phyloP scores from a whole-genome alignment of 1,139 yeast genomes.

The Saccharomyces hybrid region DNA sequence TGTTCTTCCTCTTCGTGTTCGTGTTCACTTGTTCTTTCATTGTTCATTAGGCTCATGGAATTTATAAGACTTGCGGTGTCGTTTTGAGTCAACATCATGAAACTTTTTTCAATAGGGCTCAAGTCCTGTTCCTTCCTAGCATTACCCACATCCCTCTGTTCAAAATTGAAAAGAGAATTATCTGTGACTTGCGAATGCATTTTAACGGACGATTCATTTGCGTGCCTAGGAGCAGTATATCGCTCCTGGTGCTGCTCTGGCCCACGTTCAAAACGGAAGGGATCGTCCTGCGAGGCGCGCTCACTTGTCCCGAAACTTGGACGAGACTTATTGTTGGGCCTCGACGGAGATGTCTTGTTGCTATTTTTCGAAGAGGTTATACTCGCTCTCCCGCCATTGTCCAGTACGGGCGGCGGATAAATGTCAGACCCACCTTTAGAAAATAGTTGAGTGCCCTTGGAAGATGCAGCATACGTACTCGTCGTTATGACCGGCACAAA shows the following conservation, averaged over 20 bases:
- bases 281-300: not conserved
- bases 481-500: not conserved
- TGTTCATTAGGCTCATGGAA: conserved; percentile 3
- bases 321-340: not conserved
- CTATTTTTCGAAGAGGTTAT: not conserved
- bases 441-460: not conserved
- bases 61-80: conserved; percentile 7
- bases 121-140: conserved; percentile 5
- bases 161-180: conserved; percentile 3
- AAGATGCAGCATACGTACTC: not conserved
- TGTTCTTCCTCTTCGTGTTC: conserved; percentile 1
- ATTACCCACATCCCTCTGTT: not conserved
- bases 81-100: conserved; percentile 27
- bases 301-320: not conserved
- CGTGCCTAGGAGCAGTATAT: not conserved
- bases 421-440: not conserved
- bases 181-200: not conserved
- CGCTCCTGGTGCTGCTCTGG: not conserved
- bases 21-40: not conserved
- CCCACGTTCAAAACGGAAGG: not conserved
- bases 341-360: not conserved
- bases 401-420: not conserved
- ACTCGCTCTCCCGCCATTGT: not conserved
- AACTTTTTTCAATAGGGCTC: conserved; percentile 29
- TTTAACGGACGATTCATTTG: not conserved